Conservation (phyloP, 2,329 filamentous ascomycete species). For the Elsinoe perseae region DNA sequence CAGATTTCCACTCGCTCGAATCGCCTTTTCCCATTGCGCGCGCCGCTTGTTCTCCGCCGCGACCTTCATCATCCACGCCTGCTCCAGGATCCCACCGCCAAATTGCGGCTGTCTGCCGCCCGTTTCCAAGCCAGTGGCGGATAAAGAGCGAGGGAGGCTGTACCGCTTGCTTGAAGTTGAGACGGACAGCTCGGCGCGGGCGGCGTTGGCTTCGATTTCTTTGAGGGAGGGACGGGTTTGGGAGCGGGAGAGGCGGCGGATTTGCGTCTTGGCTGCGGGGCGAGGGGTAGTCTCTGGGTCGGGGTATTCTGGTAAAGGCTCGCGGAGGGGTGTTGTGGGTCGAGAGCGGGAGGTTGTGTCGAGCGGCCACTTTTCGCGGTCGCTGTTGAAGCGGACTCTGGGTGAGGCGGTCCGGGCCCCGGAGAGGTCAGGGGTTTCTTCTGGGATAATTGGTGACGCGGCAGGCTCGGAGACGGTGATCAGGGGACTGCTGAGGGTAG, state of each 20-base stretch:
- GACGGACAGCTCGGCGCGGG: background rate
- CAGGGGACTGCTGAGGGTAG: conserved; percentile 41
- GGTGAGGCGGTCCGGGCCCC: conserved; percentile 39
- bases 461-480: conserved; percentile 52
- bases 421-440: conserved; percentile 32
- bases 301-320: conserved; percentile 26
- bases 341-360: conserved; percentile 2
- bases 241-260: conserved; percentile 10
- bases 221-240: conserved; percentile 11
- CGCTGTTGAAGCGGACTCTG: conserved; percentile 29
- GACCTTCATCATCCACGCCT: conserved; percentile 89
- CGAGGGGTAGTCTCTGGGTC: conserved; percentile 30
- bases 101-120: conserved; percentile 9
- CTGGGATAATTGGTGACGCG: background rate
- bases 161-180: conserved; percentile 9
- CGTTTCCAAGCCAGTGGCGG: conserved; percentile 15
- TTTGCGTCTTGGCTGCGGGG: conserved; percentile 11
- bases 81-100: conserved; percentile 56
- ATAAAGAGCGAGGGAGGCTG: conserved; percentile 20
- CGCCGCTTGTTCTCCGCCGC: conserved; percentile 81
- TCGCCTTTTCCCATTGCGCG: conserved; percentile 74
- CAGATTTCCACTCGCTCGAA: conserved; percentile 19
- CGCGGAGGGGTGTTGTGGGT: conserved; percentile 11
- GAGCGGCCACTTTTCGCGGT: conserved; percentile 16
- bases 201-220: conserved; percentile 10